Evolutionary conservation across 768 basidiomycete species (phyloP), one percentile per base, ranked within the genome.

Genomic region (Pleurotus platypus): DNA sequence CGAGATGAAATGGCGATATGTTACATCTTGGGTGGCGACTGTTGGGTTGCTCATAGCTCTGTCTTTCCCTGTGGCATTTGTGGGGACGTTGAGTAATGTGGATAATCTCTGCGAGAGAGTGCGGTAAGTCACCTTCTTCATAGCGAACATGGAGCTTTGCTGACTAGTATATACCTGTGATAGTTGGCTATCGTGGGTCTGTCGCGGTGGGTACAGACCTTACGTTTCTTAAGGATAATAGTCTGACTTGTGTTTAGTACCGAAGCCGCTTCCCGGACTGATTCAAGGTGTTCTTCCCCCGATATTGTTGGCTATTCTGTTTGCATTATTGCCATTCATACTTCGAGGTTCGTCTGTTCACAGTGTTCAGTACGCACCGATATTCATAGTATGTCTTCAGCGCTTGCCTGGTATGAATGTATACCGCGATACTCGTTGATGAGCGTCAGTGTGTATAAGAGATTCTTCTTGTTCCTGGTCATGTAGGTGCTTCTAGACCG

Each of bases 281-380:
- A 78, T 90, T 46, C 77, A 82, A 61, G 88, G 87, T 69, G 72
- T 87, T 13, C 72, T 89, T 12, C 88, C 89, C 12, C 87, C 88
- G 11, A 63, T 79, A 1, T 72, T 87, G 5, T 70, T 91, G 22
- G 83, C 86, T 0, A 71, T 84, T 11, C 67, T 90, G 26, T 87
- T 89, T 68, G 71, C 81, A 26, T 55, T 89, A 11, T 64, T 91
- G 3, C 87, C 87, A 0, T 67, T 79, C 58, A 71, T 88, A 38
- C 70, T 87, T 22, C 70, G 77, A 63, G 78, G 87, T 86, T 57
- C 60, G 78, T 62, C 5, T 8, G 43, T 60, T 3, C 5, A 15
- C 51, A 62, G 9, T 8, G 47, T 26, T 13, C 4, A 5, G 13
- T 16, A 22, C 40, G n/a, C 1, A 22, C 43, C 11, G 3, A 30